Evolutionary conservation across 2,329 filamentous ascomycete species (phyloP).

Genomic region (Fusarium torulosum): DNA sequence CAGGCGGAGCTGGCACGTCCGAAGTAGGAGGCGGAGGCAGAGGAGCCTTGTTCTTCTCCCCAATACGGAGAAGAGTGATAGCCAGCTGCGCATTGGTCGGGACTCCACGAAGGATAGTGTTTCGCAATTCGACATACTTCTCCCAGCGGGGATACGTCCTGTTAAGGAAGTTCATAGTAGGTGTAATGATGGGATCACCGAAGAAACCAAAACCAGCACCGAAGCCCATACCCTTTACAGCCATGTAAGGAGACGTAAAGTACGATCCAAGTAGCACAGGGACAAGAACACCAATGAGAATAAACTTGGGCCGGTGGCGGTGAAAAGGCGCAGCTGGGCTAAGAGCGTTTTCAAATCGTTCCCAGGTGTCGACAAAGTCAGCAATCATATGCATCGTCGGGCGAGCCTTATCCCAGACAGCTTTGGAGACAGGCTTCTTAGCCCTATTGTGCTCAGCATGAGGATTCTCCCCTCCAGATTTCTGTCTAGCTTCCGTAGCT

Average conservation of each 20-base stretch:
- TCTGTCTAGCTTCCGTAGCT: slow-evolving; percentile 57
- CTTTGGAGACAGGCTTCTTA: slow-evolving; percentile 80
- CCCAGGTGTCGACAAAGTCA: slow-evolving; percentile 63
- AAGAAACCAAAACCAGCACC: slow-evolving; percentile 82
- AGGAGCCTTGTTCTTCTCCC: slow-evolving; percentile 84
- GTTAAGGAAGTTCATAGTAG: slow-evolving; percentile 70
- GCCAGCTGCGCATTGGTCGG: slow-evolving; percentile 89
- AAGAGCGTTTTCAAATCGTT: slow-evolving; percentile 66
- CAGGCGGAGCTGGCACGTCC: slow-evolving; percentile 52
- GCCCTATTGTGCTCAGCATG: slow-evolving; percentile 73
- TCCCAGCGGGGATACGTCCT: slow-evolving; percentile 77
- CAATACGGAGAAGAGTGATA: slow-evolving; percentile 82
- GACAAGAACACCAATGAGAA: slow-evolving; percentile 65
- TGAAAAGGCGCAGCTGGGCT: slow-evolving; percentile 75
- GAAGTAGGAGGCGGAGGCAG: slow-evolving; percentile 69
- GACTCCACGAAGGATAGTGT: slow-evolving; percentile 82
- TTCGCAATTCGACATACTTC: slow-evolving; percentile 78
- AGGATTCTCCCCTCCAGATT: slow-evolving; percentile 61
- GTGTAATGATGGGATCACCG: slow-evolving; percentile 78
- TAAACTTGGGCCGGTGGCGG: slow-evolving; percentile 63
- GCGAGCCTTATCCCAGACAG: slow-evolving; percentile 81
- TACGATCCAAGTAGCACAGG: slow-evolving; percentile 66
- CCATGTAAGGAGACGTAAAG: slow-evolving; percentile 68
- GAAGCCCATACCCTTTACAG: slow-evolving; percentile 75
- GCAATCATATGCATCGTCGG: slow-evolving; percentile 74